Base-by-base conservation (phyloP, 139 green algal species). In the Asterochloris erici region DNA sequence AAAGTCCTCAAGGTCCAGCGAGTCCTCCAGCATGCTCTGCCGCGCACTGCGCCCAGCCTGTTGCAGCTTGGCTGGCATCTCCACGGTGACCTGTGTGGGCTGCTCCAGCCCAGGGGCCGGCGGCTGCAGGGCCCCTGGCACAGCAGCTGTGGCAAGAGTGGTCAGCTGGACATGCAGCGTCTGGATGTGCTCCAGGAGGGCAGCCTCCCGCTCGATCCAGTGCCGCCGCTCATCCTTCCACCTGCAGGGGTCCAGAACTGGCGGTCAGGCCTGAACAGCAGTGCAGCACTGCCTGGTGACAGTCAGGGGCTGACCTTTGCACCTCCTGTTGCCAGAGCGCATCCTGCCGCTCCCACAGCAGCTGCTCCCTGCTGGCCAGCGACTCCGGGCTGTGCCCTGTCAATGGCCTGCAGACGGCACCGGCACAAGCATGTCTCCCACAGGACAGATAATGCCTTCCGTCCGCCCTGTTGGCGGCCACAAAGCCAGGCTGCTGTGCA, bases 321-420 rank as follows among this genome's bases (percentile, higher is more conserved):
- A 86, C 60, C 60, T 86, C 76, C 26, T 80, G 77, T 11, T 82
- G 76, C 77, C 77, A 83, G 27, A 86, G 68, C 12, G 68, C 68
- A 28, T 83, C 54, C 27, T 82, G 76, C 15, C 82, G 77, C 12
- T 86, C 68, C 82, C 82, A 86, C 12, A 86, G 68, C n/a, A 63
- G 47, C 47, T 82, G 24, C 26, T 86, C 82, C 47, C 68, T 63
- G 17, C 19, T 24, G 11, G 47, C 68, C 47, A 83, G 19, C 2
- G 26, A 54, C 38, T 54, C 38, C 6, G 38, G 38, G 38, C 38
- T 54, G 38, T 54, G 38, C 38, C 38, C 38, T 54, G 38, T 54
- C 38, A 54, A 54, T 54, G 38, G 38, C 38, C 38, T 54, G 38
- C 38, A 54, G 38, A 54, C 2, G 38, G 38, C 38, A 54, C 2